Evolutionary conservation across 2,329 filamentous ascomycete species (phyloP).

Genomic region (Albophoma yamanashiensis): DNA sequence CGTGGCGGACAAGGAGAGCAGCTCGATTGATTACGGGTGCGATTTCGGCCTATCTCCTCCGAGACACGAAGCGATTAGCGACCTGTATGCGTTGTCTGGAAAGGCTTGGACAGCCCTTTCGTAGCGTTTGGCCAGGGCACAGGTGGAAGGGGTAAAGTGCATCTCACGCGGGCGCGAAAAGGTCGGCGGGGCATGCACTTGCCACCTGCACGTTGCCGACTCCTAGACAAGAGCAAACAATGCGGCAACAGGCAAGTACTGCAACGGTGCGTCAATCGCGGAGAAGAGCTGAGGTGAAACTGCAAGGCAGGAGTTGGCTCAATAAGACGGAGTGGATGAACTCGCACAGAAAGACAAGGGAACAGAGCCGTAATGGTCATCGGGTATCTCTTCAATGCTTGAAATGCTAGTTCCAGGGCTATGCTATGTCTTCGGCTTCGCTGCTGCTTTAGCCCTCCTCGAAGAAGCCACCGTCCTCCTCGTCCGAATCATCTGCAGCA

Average conservation of each 20-base stretch:
- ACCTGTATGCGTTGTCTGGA: not conserved
- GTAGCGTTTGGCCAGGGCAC: not conserved
- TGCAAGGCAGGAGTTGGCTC: not conserved
- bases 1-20: not conserved
- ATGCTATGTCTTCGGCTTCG: not conserved
- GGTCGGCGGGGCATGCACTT: not conserved
- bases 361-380: not conserved
- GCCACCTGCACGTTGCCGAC: not conserved
- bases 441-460: constrained; percentile 19
- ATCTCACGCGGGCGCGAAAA: not conserved
- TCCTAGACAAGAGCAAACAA: not conserved
- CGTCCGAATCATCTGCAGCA: constrained; percentile 26
- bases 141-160: not conserved
- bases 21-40: not conserved
- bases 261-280: not conserved
- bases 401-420: not conserved
- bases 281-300: not conserved
- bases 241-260: not conserved
- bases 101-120: not conserved
- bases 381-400: not conserved
- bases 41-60: not conserved
- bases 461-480: constrained; percentile 48
- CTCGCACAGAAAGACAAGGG: not conserved
- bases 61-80: not conserved
- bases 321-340: not conserved